Conservation (phyloP, 768 basidiomycete species). For the Mycena capillaripes region DNA sequence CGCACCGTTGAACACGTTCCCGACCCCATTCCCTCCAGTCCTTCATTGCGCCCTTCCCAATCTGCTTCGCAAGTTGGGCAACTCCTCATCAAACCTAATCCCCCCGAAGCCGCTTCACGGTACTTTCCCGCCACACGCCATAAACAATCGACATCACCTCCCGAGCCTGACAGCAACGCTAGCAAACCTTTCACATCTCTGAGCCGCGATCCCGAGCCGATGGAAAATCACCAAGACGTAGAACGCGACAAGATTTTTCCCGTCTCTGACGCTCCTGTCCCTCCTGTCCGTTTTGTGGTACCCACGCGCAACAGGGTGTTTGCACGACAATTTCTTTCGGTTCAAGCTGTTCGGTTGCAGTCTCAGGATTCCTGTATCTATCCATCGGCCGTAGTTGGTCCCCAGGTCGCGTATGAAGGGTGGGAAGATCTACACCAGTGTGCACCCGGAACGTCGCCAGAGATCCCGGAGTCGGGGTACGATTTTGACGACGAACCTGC, state of each 20-base stretch:
- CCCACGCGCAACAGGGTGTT: conserved; percentile 26
- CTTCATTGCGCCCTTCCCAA: conserved; percentile 60
- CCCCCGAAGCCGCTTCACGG: conserved; percentile 31
- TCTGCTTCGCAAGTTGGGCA: conserved; percentile 66
- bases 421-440: not conserved
- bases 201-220: not conserved
- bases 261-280: not conserved
- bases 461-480: not conserved
- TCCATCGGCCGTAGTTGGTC: not conserved
- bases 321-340: conserved; percentile 18
- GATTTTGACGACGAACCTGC: not conserved
- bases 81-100: conserved; percentile 19
- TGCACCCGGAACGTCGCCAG: not conserved
- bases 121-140: conserved; percentile 37
- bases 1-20: not conserved
- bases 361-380: not conserved
- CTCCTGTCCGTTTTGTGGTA: conserved; percentile 6
- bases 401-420: not conserved
- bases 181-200: not conserved
- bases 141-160: not conserved
- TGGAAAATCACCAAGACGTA: not conserved
- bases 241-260: not conserved
- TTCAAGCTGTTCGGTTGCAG: not conserved
- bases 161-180: not conserved
- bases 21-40: conserved; percentile 32